phyloP scores from a whole-genome alignment of 2,329 filamentous ascomycete genomes.

The Leptodontidium sp. region DNA sequence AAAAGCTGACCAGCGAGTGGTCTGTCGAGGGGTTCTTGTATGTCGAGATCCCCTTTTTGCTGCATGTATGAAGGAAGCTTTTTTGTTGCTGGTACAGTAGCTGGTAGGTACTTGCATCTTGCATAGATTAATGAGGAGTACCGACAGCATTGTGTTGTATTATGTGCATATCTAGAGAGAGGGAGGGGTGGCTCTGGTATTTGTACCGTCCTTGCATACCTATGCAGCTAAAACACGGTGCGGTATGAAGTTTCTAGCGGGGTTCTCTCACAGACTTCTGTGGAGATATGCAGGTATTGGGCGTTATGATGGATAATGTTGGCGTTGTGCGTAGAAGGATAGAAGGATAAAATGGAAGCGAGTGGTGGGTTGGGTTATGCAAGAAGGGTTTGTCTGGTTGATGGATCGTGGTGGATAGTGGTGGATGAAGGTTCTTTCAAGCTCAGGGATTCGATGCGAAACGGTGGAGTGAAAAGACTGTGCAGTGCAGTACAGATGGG shows the following conservation, averaged over 20 bases:
- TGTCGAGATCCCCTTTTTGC: constrained; percentile 11
- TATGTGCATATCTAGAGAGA: background rate
- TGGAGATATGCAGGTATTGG: too few relatives aligned
- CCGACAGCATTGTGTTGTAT: background rate
- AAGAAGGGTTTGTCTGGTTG: background rate
- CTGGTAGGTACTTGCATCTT: background rate
- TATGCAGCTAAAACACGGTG: background rate
- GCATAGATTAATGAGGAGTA: constrained; percentile 8
- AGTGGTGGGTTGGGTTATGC: background rate
- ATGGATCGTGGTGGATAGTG: too few relatives aligned
- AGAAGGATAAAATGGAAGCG: constrained; percentile 4
- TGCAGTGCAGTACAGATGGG: background rate
- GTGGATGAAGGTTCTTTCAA: background rate
- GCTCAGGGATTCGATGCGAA: constrained; percentile 13
- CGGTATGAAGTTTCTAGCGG: too few relatives aligned
- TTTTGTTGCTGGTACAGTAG: too few relatives aligned
- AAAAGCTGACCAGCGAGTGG: constrained; percentile 1
- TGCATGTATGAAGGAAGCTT: background rate
- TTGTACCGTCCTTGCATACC: background rate
- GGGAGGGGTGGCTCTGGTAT: background rate
- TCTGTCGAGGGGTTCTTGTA: constrained; percentile 8
- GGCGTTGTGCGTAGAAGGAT: constrained; percentile 11
- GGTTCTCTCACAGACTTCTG: too few relatives aligned
- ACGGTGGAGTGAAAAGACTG: constrained; percentile 8
- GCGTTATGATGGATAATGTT: background rate